A percentile compares a stretch with the other conserved stretches of the same genome.
phyloP scores from a whole-genome alignment of 345 rosid genomes.

The Erysimum cheiranthoides region DNA sequence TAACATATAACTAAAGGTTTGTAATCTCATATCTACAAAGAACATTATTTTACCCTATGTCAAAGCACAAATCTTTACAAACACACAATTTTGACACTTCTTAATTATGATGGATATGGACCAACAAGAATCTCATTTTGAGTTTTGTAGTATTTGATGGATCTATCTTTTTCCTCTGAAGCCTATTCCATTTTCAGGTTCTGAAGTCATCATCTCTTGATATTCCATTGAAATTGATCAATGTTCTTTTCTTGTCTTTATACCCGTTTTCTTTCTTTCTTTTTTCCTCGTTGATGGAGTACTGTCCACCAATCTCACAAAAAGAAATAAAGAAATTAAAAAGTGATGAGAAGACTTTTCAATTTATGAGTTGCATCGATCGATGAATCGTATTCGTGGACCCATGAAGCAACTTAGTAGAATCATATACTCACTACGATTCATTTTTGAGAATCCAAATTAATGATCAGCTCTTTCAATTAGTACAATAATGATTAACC shows the following conservation, averaged over 20 bases:
- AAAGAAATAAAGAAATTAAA: background rate
- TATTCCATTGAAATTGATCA: background rate
- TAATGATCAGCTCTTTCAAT: background rate
- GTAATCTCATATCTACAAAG: background rate
- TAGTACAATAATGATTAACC: slow-evolving; percentile 3
- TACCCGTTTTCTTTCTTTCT: background rate
- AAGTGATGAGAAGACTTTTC: background rate
- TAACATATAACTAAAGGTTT: too few relatives aligned
- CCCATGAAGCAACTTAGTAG: slow-evolving; percentile 47
- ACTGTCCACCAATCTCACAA: background rate
- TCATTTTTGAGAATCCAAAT: background rate
- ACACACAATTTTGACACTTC: background rate
- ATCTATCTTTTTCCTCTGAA: background rate
- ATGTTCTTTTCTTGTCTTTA: background rate
- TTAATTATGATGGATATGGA: background rate
- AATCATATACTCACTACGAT: background rate
- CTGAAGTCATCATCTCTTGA: background rate
- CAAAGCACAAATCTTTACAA: too few relatives aligned
- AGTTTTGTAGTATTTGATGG: background rate
- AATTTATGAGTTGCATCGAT: background rate
- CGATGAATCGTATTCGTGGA: slow-evolving; percentile 68
- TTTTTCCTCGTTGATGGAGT: background rate
- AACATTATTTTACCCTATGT: too few relatives aligned
- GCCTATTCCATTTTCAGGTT: background rate
- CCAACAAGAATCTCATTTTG: background rate